Percentiles rank a stretch among this genome's conserved stretches.
Conservation (phyloP, 2,329 filamentous ascomycete species). For the Neurospora sp. region DNA sequence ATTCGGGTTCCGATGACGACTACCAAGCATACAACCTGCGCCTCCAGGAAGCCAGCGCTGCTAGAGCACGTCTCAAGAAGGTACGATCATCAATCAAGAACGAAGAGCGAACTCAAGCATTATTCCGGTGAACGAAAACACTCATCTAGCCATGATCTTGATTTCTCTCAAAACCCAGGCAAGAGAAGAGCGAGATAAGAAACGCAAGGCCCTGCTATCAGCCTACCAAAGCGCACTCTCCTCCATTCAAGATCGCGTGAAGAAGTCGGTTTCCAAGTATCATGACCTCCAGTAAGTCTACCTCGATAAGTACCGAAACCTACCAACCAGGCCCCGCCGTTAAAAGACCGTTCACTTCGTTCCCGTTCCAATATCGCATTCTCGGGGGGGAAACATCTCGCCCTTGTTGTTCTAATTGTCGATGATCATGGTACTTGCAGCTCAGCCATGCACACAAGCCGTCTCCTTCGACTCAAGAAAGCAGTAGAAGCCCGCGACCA, state of each 20-base stretch:
- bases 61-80: constrained; percentile 12
- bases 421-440: not conserved
- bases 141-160: not conserved
- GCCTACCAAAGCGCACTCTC: constrained; percentile 9
- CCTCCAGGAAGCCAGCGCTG: constrained; percentile 12
- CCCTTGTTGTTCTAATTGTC: not conserved
- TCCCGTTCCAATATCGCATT: not conserved
- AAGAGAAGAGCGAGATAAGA: constrained; percentile 12
- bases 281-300: constrained; percentile 9
- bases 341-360: not conserved
- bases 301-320: not conserved
- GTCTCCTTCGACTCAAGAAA: constrained; percentile 8
- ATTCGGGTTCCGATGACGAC: constrained; percentile 12
- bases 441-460: constrained; percentile 7
- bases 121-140: not conserved
- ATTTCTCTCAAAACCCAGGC: constrained; percentile 4
- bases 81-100: constrained; percentile 1
- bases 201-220: constrained; percentile 9
- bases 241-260: constrained; percentile 9
- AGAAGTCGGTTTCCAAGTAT: constrained; percentile 11
- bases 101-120: not conserved
- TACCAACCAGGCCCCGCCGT: not conserved
- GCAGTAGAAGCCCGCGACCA: constrained; percentile 13
- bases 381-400: not conserved
- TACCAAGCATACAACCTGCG: constrained; percentile 10